These are phyloP conservation scores for Andrographis paniculata DNA, from an alignment of 305 asterid genomes.

Conservation along the genomic window DNA sequence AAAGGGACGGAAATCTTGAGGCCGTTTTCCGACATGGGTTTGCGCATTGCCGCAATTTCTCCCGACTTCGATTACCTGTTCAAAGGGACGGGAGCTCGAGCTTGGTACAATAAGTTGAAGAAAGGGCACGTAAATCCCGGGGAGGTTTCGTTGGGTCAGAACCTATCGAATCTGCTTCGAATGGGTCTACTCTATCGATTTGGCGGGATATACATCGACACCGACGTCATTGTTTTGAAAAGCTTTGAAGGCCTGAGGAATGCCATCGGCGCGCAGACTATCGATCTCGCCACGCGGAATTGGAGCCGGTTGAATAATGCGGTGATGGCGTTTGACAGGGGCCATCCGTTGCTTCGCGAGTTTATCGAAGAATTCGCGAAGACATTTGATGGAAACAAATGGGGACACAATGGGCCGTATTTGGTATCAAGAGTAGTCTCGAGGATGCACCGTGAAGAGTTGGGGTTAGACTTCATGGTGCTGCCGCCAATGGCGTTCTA, in stretches of 20 bases:
- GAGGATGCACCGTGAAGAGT: constrained; percentile 40
- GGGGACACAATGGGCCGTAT: constrained; percentile 98
- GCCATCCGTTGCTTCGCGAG: constrained; percentile 62
- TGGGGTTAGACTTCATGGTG: constrained; percentile 50
- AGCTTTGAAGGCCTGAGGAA: constrained; percentile 44
- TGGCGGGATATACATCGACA: constrained; percentile 83
- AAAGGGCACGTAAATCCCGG: constrained; percentile 65
- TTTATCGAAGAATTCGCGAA: constrained; percentile 82
- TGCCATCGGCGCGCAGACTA: constrained; percentile 71
- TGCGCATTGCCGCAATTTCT: constrained; percentile 49
- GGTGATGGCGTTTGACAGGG: constrained; percentile 70
- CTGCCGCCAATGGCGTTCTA: constrained; percentile 70
- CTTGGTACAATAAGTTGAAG: constrained; percentile 51
- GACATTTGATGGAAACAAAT: constrained; percentile 79
- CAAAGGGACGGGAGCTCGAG: constrained; percentile 53
- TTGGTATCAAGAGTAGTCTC: constrained; percentile 80
- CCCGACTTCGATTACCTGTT: constrained; percentile 70
- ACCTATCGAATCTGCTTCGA: constrained; percentile 80
- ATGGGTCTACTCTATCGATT: constrained; percentile 65
- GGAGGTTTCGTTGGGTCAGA: constrained; percentile 70
- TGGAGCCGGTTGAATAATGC: constrained; percentile 93
- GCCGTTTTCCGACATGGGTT: constrained; percentile 51
- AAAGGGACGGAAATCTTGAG: constrained; percentile 40
- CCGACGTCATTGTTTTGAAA: constrained; percentile 61
- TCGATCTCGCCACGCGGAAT: constrained; percentile 42